Conservation (phyloP, 208 protist species). For the Leishmania lainsoni region DNA sequence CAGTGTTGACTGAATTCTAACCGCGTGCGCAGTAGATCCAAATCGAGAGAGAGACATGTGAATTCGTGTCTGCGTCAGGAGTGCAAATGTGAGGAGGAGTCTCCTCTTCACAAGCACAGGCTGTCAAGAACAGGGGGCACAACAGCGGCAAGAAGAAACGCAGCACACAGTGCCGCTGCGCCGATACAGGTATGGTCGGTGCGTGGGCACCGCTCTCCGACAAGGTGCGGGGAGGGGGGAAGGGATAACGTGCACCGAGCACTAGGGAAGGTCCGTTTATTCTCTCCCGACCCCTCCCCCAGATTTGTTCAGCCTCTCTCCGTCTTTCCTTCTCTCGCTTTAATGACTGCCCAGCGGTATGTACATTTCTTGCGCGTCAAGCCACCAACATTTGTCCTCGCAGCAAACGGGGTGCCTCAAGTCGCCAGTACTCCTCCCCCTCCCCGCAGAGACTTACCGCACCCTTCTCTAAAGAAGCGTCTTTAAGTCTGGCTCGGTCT, state of each 20-base stretch:
- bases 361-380: neutral
- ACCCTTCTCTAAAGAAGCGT: conserved; percentile 31
- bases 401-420: neutral
- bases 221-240: neutral
- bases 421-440: neutral
- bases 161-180: neutral
- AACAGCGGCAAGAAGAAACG: neutral
- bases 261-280: neutral
- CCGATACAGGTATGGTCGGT: too few relatives aligned
- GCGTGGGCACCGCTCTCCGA: too few relatives aligned
- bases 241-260: neutral
- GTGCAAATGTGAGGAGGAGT: too few relatives aligned
- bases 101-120: neutral
- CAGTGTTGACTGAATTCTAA: neutral
- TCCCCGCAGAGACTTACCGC: neutral
- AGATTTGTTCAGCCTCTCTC: neutral
- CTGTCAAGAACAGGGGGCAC: neutral
- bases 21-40: too few relatives aligned
- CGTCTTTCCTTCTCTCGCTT: neutral
- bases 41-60: neutral
- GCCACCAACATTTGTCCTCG: too few relatives aligned
- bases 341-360: neutral
- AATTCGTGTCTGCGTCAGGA: neutral
- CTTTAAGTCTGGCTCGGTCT: conserved; percentile 71
- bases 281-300: neutral